phyloP scores from a whole-genome alignment of 2,329 filamentous ascomycete species.

The Fusarium tupiense region DNA sequence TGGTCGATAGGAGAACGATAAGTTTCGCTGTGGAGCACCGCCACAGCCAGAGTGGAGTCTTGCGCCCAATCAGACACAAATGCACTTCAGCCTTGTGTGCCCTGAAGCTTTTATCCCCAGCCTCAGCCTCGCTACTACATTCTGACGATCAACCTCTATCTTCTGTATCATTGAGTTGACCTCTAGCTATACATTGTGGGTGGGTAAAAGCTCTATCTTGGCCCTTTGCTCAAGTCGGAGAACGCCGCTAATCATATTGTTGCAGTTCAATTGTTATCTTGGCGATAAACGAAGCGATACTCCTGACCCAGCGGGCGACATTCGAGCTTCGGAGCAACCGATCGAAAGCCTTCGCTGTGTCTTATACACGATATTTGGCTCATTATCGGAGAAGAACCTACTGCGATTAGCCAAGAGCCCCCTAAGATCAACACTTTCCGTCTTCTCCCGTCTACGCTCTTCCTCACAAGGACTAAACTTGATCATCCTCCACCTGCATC shows the following conservation, averaged over 20 bases:
- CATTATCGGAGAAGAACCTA: background rate
- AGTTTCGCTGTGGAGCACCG: background rate
- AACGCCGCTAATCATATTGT: background rate
- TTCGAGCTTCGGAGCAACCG: constrained; percentile 7
- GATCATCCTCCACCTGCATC: background rate
- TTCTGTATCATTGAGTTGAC: background rate
- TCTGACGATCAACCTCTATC: constrained; percentile 17
- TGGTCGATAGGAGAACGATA: background rate
- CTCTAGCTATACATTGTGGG: background rate
- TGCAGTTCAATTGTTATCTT: background rate
- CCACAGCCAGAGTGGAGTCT: constrained; percentile 6
- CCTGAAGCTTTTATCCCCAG: constrained; percentile 31
- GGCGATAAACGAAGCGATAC: background rate
- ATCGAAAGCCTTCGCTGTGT: background rate
- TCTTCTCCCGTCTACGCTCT: background rate
- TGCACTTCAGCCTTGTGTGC: constrained; percentile 36
- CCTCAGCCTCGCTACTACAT: constrained; percentile 41
- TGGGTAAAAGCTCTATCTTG: background rate
- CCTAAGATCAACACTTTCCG: background rate
- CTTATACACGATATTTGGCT: background rate
- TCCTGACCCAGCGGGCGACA: background rate
- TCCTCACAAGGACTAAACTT: background rate
- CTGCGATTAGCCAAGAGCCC: background rate
- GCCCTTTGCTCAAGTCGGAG: background rate
- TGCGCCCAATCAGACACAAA: background rate